These are phyloP conservation scores for Chaetomiaceae sp. DNA, from an alignment of 2,329 filamentous ascomycete species.

Conservation along the genomic window DNA sequence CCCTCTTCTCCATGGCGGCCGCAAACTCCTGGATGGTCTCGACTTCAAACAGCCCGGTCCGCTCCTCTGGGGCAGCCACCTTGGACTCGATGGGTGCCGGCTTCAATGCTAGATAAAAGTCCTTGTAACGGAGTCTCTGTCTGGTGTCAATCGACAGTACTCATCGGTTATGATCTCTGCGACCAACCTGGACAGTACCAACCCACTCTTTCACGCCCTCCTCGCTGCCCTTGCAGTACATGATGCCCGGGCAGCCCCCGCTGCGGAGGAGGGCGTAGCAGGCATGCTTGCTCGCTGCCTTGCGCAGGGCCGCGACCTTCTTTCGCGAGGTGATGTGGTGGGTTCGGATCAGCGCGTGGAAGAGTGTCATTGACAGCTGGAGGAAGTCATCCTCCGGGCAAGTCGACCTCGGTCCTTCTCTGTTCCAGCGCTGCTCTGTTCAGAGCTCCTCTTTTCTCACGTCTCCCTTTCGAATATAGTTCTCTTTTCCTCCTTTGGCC, in stretches of 20 bases:
- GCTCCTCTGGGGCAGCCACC: neutral
- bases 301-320: constrained; percentile 58
- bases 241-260: constrained; percentile 68
- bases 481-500: no score
- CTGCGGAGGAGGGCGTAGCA: constrained; percentile 63
- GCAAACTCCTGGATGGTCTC: constrained; percentile 63
- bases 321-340: constrained; percentile 80
- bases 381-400: neutral
- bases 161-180: neutral
- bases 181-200: constrained; percentile 43
- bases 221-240: constrained; percentile 66
- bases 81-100: constrained; percentile 35
- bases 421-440: no score
- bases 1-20: constrained; percentile 54
- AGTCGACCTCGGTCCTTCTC: no score
- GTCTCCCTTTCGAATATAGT: no score
- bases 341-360: constrained; percentile 63
- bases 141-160: neutral
- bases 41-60: constrained; percentile 49
- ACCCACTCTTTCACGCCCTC: constrained; percentile 62
- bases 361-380: constrained; percentile 22
- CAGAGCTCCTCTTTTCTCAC: no score
- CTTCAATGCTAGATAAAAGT: constrained; percentile 60
- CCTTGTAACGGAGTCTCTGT: constrained; percentile 65
- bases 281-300: constrained; percentile 56